These are phyloP conservation scores for Phaeosphaeriaceae sp. DNA, from an alignment of 2,329 filamentous ascomycete species.

Conservation along the genomic window DNA sequence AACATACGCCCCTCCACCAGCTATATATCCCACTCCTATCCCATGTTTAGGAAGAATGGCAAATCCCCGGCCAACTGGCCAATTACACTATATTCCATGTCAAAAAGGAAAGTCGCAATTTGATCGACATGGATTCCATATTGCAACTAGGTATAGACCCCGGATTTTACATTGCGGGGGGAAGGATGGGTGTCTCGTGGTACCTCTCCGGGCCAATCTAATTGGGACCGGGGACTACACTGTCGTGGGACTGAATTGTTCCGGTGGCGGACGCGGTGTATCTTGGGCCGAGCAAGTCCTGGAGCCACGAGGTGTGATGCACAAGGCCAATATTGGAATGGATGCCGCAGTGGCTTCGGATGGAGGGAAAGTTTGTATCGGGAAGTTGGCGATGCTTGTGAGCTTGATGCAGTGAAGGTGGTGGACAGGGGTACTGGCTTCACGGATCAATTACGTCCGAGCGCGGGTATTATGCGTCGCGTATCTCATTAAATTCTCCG, in stretches of 20 bases:
- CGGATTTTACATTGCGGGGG: background rate
- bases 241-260: constrained; percentile 3
- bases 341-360: background rate
- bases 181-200: background rate
- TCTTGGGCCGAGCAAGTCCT: background rate
- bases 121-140: constrained; percentile 4
- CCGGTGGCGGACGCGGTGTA: background rate
- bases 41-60: constrained; percentile 7
- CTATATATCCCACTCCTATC: background rate
- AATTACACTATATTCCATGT: background rate
- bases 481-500: background rate
- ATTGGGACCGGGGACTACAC: background rate
- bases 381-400: background rate
- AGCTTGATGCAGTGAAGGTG: background rate
- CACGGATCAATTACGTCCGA: background rate
- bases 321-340: background rate
- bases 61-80: too few relatives aligned
- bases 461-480: background rate
- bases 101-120: background rate
- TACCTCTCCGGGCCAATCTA: background rate
- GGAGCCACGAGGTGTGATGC: background rate
- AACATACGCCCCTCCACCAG: background rate
- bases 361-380: background rate
- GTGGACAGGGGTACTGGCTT: background rate
- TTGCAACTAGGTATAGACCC: constrained; percentile 3